Base-by-base conservation (phyloP, 371 early-diverging fungal species). In the Nematocida minor region DNA sequence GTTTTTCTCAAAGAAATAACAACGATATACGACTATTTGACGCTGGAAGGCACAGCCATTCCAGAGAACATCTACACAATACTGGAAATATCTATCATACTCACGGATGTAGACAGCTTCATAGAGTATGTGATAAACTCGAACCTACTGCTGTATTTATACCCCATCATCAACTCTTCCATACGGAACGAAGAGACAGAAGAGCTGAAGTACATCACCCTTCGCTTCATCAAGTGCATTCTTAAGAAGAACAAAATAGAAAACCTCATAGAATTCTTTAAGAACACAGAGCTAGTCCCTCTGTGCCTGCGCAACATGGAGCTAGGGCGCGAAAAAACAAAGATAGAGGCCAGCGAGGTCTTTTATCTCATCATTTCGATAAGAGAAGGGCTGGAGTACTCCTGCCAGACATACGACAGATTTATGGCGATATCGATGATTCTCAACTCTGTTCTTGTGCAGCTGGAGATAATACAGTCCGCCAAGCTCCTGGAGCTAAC, bases 251-350 rank as follows among this genome's bases (percentile, higher is more conserved):
- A 74, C 46, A 48, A 27, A 14, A 41, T 31, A 40, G 66, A 74
- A n/a, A n/a, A 41, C 51, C 4, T 48, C 14, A 38, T 74, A 9
- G 77, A 74, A 49, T 94, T 94, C 81, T 87, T 97, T 68, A 88
- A 95, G 22, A 91, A 91, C 29, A 96, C 97, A 48, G 97, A 97
- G 85, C 93, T 96, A 69, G 91, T 97, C 67, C 97, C 96, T 1
- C 89, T 97, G 7, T 93, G 95, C 83, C 88, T 97, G 25, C 90
- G 94, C 71, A 95, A 94, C 80, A 94, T 96, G 93, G 95, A 96
- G 81, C 91, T 91, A 25, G 96, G 96, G 29, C 89, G 90, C 64
- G 94, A 94, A 82, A 88, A 94, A 27, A 92, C 93, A 49, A 96
- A 97, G 83, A 92, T 93, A n/a, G 93, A 90, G 47, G 95, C 96